phyloP scores from a whole-genome alignment of 257 asterid species.

The Paulownia fortunei region DNA sequence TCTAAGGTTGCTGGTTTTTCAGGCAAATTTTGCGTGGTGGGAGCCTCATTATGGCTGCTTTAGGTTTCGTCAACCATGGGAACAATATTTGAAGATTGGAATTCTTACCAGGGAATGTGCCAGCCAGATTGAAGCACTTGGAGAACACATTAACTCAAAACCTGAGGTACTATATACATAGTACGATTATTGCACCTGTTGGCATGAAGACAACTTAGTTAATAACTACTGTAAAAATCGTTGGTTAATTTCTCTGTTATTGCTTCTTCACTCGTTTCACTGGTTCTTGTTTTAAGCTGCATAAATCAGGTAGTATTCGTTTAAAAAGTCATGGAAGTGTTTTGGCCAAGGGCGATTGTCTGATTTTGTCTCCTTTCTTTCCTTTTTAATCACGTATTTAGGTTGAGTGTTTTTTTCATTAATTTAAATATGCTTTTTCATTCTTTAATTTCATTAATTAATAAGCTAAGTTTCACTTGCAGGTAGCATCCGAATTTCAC shows the following conservation, averaged over 20 bases:
- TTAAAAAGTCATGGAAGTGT: too few relatives aligned
- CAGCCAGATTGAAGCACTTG: conserved; percentile 53
- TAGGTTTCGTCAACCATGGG: too few relatives aligned
- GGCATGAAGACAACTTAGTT: neutral
- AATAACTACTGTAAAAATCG: neutral
- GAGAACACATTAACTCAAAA: conserved; percentile 28
- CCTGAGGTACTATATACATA: conserved; percentile 33
- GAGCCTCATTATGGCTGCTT: conserved; percentile 61
- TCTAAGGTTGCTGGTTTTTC: neutral
- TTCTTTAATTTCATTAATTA: too few relatives aligned
- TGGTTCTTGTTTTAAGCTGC: neutral
- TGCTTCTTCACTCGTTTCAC: neutral
- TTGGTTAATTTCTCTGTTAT: neutral
- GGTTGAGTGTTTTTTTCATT: too few relatives aligned
- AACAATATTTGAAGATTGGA: conserved; percentile 56
- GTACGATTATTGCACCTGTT: neutral
- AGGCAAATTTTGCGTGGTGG: conserved; percentile 79
- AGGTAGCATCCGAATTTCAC: conserved; percentile 38
- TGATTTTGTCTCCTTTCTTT: too few relatives aligned
- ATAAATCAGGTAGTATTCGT: too few relatives aligned
- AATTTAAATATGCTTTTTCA: too few relatives aligned
- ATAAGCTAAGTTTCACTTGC: too few relatives aligned
- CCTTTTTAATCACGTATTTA: too few relatives aligned
- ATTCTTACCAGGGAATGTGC: conserved; percentile 56
- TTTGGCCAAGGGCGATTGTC: too few relatives aligned